Percentiles rank a stretch among this genome's conserved stretches.
These are phyloP conservation scores for Boechera retrofracta DNA, from an alignment of 345 rosid species.

Conservation along the genomic window DNA sequence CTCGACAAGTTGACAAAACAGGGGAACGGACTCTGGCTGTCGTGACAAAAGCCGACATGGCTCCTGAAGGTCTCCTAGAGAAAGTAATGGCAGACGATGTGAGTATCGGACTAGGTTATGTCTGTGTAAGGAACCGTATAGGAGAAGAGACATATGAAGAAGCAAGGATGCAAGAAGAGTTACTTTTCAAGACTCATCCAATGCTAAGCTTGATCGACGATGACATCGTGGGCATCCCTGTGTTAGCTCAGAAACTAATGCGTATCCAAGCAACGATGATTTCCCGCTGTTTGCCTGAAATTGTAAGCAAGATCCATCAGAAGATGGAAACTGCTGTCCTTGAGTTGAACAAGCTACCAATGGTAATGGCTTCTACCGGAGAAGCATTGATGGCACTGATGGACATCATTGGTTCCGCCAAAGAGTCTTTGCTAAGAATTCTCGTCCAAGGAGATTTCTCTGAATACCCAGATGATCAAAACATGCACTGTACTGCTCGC, in stretches of 20 bases:
- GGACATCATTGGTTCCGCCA: slow-evolving; percentile 50
- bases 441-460: slow-evolving; percentile 55
- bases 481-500: slow-evolving; percentile 29
- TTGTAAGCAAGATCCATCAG: slow-evolving; percentile 30
- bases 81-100: slow-evolving; percentile 62
- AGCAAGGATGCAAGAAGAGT: slow-evolving; percentile 41
- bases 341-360: slow-evolving; percentile 51
- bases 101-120: slow-evolving; percentile 57
- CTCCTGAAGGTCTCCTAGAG: slow-evolving; percentile 61
- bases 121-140: slow-evolving; percentile 55
- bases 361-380: slow-evolving; percentile 18
- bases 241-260: slow-evolving; percentile 45
- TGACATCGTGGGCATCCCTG: slow-evolving; percentile 47
- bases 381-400: slow-evolving; percentile 53
- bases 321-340: slow-evolving; percentile 49
- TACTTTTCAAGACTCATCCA: slow-evolving; percentile 37
- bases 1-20: slow-evolving; percentile 50
- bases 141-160: slow-evolving; percentile 47
- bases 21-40: slow-evolving; percentile 61
- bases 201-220: slow-evolving; percentile 42
- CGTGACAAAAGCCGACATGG: slow-evolving; percentile 54
- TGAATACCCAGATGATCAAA: slow-evolving; percentile 44
- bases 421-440: slow-evolving; percentile 50
- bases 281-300: slow-evolving; percentile 45
- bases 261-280: slow-evolving; percentile 46